Evolutionary conservation across 495 filamentous ascomycete species (phyloP).

Genomic region (Daldinia caldariorum): DNA sequence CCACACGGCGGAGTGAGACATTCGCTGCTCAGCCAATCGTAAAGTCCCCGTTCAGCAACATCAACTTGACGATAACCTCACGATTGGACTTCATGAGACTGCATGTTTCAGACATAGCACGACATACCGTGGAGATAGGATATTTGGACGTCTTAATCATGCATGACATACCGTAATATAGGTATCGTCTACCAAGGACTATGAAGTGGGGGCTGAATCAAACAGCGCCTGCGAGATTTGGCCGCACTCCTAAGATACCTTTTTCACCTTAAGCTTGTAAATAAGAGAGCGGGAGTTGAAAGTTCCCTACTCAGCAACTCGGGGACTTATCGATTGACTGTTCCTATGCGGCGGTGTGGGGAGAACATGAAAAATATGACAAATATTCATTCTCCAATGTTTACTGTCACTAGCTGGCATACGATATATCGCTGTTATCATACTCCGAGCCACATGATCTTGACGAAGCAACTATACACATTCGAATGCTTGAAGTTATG

Average conservation of each 20-base stretch:
- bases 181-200: not conserved
- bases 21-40: not conserved
- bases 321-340: too few species aligned
- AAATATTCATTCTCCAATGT: too few species aligned
- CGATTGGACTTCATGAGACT: not conserved
- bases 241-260: not conserved
- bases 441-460: too few species aligned
- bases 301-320: not conserved
- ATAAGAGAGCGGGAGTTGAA: not conserved
- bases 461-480: too few species aligned
- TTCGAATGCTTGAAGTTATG: too few species aligned
- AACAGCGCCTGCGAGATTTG: not conserved
- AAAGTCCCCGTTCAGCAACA: not conserved
- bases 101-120: constrained; percentile 2
- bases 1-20: not conserved
- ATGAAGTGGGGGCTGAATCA: not conserved
- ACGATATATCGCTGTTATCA: too few species aligned
- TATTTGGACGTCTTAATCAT: not conserved
- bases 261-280: not conserved
- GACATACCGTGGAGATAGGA: not conserved
- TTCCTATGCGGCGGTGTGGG: too few species aligned
- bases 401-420: too few species aligned
- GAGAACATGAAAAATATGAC: too few species aligned
- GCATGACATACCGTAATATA: constrained; percentile 2
- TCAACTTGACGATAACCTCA: not conserved